Conservation (phyloP, 257 asterid genomes). For the Schizonepeta tenuifolia region DNA sequence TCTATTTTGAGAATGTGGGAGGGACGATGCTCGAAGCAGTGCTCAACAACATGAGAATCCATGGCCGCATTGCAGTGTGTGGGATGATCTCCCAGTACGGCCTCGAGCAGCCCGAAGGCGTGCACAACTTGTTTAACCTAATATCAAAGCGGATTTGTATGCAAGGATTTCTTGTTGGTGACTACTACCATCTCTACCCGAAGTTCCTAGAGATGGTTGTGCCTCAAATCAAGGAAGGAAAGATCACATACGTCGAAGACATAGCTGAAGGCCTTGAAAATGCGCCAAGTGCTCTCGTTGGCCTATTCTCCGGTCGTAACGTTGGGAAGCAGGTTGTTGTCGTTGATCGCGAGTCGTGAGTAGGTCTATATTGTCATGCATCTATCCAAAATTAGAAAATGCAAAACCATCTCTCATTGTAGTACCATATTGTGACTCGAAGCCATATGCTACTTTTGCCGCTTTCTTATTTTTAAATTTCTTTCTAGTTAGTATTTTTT, state of each 20-base stretch:
- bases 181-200: conserved; percentile 28
- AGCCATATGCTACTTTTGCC: no score
- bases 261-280: conserved; percentile 26
- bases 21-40: conserved; percentile 54
- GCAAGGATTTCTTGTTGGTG: conserved; percentile 33
- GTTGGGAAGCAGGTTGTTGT: conserved; percentile 33
- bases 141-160: conserved; percentile 33
- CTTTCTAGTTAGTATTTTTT: no score
- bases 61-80: conserved; percentile 43
- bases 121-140: conserved; percentile 34
- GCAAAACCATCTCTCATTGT: no score
- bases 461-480: no score
- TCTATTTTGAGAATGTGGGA: conserved; percentile 51
- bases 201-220: conserved; percentile 20
- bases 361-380: background rate
- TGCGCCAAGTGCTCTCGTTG: conserved; percentile 22
- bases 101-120: conserved; percentile 38
- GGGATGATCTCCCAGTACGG: conserved; percentile 57
- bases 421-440: no score
- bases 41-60: conserved; percentile 40
- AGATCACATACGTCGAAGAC: conserved; percentile 17
- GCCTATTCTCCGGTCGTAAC: conserved; percentile 32
- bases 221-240: conserved; percentile 24
- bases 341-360: conserved; percentile 8
- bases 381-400: no score